Evolutionary conservation across 495 filamentous ascomycete species (phyloP), one percentile per base, ranked within the genome.

Genomic region (Trichodelitschia bisporula): DNA sequence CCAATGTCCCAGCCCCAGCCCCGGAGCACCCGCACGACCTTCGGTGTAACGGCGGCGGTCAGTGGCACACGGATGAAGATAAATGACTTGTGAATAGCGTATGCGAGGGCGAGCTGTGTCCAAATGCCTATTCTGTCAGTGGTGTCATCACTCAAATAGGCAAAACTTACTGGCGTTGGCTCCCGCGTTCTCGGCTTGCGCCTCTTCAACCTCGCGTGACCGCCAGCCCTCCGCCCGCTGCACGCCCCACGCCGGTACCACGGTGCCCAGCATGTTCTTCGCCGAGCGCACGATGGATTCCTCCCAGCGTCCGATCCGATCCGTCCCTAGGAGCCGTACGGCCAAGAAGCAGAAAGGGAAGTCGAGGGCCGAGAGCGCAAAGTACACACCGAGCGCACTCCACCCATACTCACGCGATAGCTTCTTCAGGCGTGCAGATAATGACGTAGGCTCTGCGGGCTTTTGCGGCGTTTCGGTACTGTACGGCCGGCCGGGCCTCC

Each of bases 81-180:
- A 50, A 97, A 83, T 37, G 74, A 86, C 53, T 99, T 99, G 58
- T 99, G 86, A 30, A 99, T 73, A 0, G 84, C 86, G 41, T 99
- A 99, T 4, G 86, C 89, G 10, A 99, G 64, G 10, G 75, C 86
- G 16, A 95, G 56, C 41, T 93, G 82, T 3, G 86, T 99, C 69
- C 70, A 75, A 26, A 79, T 55, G 39, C 67, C 72, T 77, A 34
- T 12, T 31, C 18, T 17, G 23, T 19, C 18, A 27, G 18, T 3
- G 6, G 12, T 9, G 8, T 8, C 18, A 40, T 15, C 21, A 18
- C 11, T 31, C 30, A 5, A 33, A 39, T 28, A 1, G n/a, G 30
- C 18, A 15, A 14, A 29, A 59, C 60, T 35, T 59, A 69, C 66
- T 66, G 6, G 64, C 64, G 47, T 56, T 47, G 26, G 53, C 56